phyloP scores from a whole-genome alignment of 176 grass and related monocot genomes.

The Cocos nucifera region DNA sequence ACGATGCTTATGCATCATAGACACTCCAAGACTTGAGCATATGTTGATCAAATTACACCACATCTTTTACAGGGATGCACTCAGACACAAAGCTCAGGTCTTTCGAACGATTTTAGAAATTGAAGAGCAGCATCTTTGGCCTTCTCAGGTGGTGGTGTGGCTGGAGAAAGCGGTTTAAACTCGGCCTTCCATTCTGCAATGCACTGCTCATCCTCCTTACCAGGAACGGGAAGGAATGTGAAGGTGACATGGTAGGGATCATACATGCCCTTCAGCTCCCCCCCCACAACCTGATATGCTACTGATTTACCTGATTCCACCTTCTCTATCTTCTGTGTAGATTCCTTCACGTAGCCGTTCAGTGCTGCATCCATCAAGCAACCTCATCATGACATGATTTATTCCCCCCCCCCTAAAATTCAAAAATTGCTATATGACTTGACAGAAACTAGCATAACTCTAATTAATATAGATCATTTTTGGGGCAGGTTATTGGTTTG shows the following conservation, averaged over 20 bases:
- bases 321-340: slow-evolving; percentile 39
- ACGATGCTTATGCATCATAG: too few relatives aligned
- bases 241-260: slow-evolving; percentile 37
- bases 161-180: slow-evolving; percentile 21
- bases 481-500: too few relatives aligned
- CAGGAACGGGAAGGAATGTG: slow-evolving; percentile 15
- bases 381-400: neutral
- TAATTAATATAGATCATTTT: too few relatives aligned
- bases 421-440: neutral
- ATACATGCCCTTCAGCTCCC: slow-evolving; percentile 32
- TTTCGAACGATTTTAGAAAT: slow-evolving; percentile 38
- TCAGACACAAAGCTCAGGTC: neutral
- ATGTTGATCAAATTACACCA: neutral
- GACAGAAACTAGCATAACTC: too few relatives aligned
- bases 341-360: slow-evolving; percentile 36
- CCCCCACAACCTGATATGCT: slow-evolving; percentile 22
- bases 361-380: slow-evolving; percentile 15
- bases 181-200: slow-evolving; percentile 36
- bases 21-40: neutral
- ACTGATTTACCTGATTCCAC: slow-evolving; percentile 26
- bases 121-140: slow-evolving; percentile 36
- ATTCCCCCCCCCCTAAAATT: neutral
- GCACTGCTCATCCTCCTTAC: slow-evolving; percentile 26
- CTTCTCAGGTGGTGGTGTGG: slow-evolving; percentile 17
- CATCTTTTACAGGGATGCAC: neutral